phyloP scores from a whole-genome alignment of 2,329 filamentous ascomycete species.

The Sarocladium strictum region DNA sequence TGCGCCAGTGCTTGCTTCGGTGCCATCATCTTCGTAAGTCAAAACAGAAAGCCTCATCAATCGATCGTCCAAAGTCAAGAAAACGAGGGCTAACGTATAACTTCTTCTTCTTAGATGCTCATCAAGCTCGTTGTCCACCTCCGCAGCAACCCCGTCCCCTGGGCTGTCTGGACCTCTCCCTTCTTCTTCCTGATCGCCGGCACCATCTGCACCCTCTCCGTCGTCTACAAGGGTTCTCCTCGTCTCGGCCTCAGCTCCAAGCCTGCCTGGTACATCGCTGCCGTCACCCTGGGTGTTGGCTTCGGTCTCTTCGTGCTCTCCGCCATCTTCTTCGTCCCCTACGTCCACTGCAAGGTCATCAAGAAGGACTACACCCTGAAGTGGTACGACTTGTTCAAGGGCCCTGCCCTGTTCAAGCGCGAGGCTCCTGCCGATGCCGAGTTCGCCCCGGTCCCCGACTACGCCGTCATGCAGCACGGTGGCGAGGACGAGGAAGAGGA shows the following conservation, averaged over 20 bases:
- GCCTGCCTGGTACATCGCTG: slow-evolving; percentile 60
- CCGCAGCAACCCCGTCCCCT: slow-evolving; percentile 64
- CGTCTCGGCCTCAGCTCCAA: slow-evolving; percentile 59
- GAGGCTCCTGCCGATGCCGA: slow-evolving; percentile 46
- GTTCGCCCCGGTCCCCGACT: slow-evolving; percentile 60
- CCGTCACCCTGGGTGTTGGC: slow-evolving; percentile 60
- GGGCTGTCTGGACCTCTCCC: slow-evolving; percentile 68
- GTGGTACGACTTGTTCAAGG: slow-evolving; percentile 56
- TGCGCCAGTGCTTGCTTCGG: slow-evolving; percentile 59
- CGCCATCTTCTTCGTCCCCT: slow-evolving; percentile 69
- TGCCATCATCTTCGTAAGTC: slow-evolving; percentile 55
- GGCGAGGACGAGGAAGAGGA: slow-evolving; percentile 32
- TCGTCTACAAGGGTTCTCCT: slow-evolving; percentile 77
- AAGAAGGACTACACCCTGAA: slow-evolving; percentile 61
- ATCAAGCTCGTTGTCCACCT: slow-evolving; percentile 68
- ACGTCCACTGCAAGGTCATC: slow-evolving; percentile 59
- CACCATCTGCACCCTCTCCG: slow-evolving; percentile 68
- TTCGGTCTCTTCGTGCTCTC: slow-evolving; percentile 53
- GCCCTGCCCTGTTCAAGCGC: slow-evolving; percentile 60
- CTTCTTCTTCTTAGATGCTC: slow-evolving; percentile 38
- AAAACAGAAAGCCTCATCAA: neutral
- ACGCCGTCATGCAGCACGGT: slow-evolving; percentile 67
- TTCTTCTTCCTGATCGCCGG: slow-evolving; percentile 73
- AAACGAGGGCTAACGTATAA: too few species aligned
- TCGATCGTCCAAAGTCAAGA: neutral